Conservation (phyloP, 768 basidiomycete species). For the Trametes cingulata region DNA sequence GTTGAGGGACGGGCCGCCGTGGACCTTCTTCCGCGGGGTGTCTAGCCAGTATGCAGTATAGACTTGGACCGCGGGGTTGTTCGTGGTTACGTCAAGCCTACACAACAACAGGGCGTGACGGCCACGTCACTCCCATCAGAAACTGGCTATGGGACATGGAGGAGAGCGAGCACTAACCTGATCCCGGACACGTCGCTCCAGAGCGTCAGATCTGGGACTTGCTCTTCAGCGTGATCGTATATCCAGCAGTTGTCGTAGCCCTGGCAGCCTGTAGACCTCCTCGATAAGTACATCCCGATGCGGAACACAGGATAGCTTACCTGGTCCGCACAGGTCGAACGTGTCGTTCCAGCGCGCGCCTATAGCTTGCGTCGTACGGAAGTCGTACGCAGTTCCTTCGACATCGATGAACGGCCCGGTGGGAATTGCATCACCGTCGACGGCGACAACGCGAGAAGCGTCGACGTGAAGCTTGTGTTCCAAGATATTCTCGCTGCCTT, state of each 20-base stretch:
- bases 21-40: constrained; percentile 47
- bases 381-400: constrained; percentile 43
- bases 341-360: constrained; percentile 28
- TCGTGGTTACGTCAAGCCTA: constrained; percentile 50
- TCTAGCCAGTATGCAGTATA: constrained; percentile 50
- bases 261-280: constrained; percentile 40
- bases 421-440: constrained; percentile 41
- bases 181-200: constrained; percentile 54
- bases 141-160: background rate
- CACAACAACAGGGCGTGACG: background rate
- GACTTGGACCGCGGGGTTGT: constrained; percentile 53
- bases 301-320: constrained; percentile 8
- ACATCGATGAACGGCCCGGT: constrained; percentile 37
- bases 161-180: constrained; percentile 32
- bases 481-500: constrained; percentile 38
- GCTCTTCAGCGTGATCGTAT: constrained; percentile 40
- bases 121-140: background rate
- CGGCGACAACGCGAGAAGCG: constrained; percentile 37
- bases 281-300: background rate
- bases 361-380: constrained; percentile 35
- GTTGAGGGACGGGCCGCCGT: constrained; percentile 46
- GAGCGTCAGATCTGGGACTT: constrained; percentile 38
- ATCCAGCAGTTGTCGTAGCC: constrained; percentile 56
- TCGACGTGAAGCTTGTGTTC: constrained; percentile 30
- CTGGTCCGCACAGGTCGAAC: constrained; percentile 25